Evolutionary conservation across 345 rosid genomes (phyloP).

Genomic region (Adansonia digitata): DNA sequence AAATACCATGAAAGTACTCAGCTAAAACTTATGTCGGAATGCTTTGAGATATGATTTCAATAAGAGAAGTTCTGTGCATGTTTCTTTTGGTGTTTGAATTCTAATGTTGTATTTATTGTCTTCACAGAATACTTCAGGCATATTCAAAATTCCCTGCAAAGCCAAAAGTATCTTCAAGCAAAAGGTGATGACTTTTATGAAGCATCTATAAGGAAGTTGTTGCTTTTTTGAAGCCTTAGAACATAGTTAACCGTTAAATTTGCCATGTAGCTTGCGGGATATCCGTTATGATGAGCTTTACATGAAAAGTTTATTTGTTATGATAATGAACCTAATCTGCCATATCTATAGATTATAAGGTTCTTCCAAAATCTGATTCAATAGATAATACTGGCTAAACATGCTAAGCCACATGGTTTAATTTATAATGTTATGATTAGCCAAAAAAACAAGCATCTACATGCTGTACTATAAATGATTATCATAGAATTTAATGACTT

Average conservation of each 20-base stretch:
- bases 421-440: not conserved
- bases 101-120: not conserved
- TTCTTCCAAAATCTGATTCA: not conserved
- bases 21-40: not conserved
- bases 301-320: not conserved
- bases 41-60: not conserved
- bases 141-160: constrained; percentile 60
- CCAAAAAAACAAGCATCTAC: not conserved
- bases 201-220: not conserved
- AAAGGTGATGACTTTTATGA: constrained; percentile 33
- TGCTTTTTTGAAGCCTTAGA: not conserved
- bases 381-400: not conserved
- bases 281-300: not conserved
- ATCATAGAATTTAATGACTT: not conserved
- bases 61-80: not conserved
- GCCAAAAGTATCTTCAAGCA: constrained; percentile 37
- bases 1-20: not conserved
- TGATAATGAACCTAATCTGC: not conserved
- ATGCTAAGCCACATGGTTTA: not conserved
- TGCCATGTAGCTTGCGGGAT: not conserved
- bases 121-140: constrained; percentile 51
- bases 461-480: not conserved
- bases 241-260: not conserved
- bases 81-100: not conserved
- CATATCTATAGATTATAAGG: not conserved